Base-by-base conservation (phyloP, 192 early-diverging fungal species). In the Jimgerdemannia lactiflua region DNA sequence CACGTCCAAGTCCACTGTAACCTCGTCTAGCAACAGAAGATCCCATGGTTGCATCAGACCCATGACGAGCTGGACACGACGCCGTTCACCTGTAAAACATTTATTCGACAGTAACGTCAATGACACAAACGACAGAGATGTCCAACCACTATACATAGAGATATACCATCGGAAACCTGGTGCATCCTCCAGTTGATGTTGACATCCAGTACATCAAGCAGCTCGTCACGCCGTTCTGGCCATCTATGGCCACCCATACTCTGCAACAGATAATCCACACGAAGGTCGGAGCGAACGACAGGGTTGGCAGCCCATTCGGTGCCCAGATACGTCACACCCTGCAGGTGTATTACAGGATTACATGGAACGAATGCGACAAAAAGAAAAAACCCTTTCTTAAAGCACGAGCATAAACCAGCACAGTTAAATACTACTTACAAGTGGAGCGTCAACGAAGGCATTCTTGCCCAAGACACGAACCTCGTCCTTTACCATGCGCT, bases 271-370 rank as follows among this genome's bases (percentile, higher is more conserved):
- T 87, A 85, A 10, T 87, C 84, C 3, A 94, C 93, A 18, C 84
- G 77, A 3, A 94, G 75, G 71, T 94, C 93, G 4, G 91, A 73
- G n/a, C 87, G 74, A 19, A 93, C 89, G 69, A 92, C 77, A 0
- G 93, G 91, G 74, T 94, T 94, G 49, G 83, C 82, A 3, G 91
- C 90, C 93, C 93, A 94, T 81, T 94, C 93, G 42, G 93, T 94
- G 18, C 93, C 93, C 6, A 94, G 79, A 75, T 94, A 94, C 4
- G 92, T 94, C 43, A 93, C 82, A 43, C 88, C 83, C 85, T 89
- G 29, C 1, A 74, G 18, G 39, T 10, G 20, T 6, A 65, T 70
- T 79, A 17, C 18, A 66, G 64, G 42, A 74, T 54, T 8, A 17
- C 19, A 75, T 18, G 39, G 29, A 29, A 29, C 29, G 29, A 29